These are phyloP conservation scores for Xenoacremonium recifei DNA, from an alignment of 2,329 filamentous ascomycete genomes.

Conservation along the genomic window DNA sequence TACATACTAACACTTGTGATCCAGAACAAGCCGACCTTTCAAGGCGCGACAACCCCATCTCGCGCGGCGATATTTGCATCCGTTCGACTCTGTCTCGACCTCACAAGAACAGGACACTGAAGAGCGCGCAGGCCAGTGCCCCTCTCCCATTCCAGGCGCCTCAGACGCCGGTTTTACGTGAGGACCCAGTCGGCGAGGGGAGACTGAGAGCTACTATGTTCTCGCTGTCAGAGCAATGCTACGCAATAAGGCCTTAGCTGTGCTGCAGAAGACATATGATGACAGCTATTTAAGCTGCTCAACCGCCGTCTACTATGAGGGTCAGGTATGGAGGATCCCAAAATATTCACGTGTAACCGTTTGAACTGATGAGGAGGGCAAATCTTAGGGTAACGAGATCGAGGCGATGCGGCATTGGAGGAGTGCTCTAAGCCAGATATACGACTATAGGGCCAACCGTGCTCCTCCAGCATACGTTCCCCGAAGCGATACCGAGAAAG, in stretches of 20 bases:
- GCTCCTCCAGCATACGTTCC: conserved; percentile 67
- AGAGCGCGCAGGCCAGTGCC: too few relatives aligned
- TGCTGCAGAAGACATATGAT: conserved; percentile 95
- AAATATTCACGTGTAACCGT: too few relatives aligned
- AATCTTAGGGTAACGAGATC: conserved; percentile 74
- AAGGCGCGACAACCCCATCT: too few relatives aligned
- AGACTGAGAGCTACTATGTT: conserved; percentile 28
- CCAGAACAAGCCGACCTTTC: too few relatives aligned
- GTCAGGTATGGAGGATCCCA: conserved; percentile 59
- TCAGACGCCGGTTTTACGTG: too few relatives aligned
- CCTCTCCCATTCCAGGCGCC: too few relatives aligned
- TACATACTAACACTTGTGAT: too few relatives aligned
- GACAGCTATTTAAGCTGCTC: conserved; percentile 94
- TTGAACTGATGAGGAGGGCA: background rate
- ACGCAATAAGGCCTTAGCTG: conserved; percentile 58
- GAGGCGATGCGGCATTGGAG: conserved; percentile 92
- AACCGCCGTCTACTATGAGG: conserved; percentile 94
- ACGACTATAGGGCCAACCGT: conserved; percentile 78
- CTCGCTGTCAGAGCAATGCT: conserved; percentile 43
- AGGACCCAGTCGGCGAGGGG: conserved; percentile 6
- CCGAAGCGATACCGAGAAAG: conserved; percentile 78
- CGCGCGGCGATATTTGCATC: too few relatives aligned
- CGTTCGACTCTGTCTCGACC: too few relatives aligned
- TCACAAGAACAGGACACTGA: too few relatives aligned
- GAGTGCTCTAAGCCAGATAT: conserved; percentile 82